phyloP scores from a whole-genome alignment of 805 yeast genomes.

The Blastobotrys muscicola region DNA sequence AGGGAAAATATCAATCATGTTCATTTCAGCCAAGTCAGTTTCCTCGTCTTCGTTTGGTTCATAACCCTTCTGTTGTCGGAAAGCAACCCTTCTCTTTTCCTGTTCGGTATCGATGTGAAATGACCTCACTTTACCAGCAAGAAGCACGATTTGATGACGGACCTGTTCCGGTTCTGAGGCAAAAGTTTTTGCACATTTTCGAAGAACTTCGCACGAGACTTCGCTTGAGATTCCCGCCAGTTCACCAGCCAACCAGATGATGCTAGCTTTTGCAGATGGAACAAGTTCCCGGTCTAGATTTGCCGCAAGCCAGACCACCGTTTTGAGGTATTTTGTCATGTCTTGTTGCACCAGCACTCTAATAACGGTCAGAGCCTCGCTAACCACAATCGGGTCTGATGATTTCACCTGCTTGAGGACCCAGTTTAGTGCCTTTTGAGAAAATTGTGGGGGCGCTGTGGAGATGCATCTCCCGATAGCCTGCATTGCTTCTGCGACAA shows the following conservation, averaged over 20 bases:
- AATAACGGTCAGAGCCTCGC: constrained; percentile 64
- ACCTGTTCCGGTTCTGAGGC: constrained; percentile 46
- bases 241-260: constrained; percentile 89
- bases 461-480: constrained; percentile 46
- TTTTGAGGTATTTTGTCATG: constrained; percentile 42
- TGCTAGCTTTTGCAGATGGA: constrained; percentile 60
- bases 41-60: constrained; percentile 6
- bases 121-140: constrained; percentile 65
- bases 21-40: constrained; percentile 3
- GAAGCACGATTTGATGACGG: constrained; percentile 58
- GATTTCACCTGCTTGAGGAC: constrained; percentile 41
- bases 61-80: constrained; percentile 15
- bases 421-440: constrained; percentile 47
- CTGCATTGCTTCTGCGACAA: constrained; percentile 43
- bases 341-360: constrained; percentile 61
- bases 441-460: constrained; percentile 11
- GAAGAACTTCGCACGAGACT: constrained; percentile 67
- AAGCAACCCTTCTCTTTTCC: constrained; percentile 14
- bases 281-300: constrained; percentile 14
- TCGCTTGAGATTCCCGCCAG: constrained; percentile 37
- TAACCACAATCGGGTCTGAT: constrained; percentile 31
- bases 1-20: constrained; percentile 5
- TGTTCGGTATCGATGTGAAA: constrained; percentile 39
- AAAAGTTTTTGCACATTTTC: constrained; percentile 47
- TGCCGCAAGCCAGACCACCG: constrained; percentile 43